Percentiles rank a stretch among this genome's conserved stretches.
Evolutionary conservation across 225 moss, liverwort and hornwort genomes (phyloP).

Genomic region (Polytrichum commune): DNA sequence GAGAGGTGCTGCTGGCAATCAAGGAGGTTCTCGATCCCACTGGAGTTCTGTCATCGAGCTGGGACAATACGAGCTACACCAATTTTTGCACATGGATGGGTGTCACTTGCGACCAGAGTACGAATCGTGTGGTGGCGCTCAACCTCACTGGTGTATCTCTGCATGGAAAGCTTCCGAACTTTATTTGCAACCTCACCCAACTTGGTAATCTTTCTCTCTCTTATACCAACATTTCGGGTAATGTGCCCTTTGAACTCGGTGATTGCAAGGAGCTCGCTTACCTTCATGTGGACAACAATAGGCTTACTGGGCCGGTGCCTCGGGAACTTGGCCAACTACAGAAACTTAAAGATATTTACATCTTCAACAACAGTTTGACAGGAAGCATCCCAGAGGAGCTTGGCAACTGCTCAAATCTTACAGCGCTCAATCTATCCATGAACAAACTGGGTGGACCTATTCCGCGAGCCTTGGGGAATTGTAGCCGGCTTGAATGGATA

Average conservation of each 20-base stretch:
- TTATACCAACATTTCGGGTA: conserved; percentile 7
- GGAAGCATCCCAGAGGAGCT: conserved; percentile 23
- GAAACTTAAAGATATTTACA: conserved; percentile 11
- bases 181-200: conserved; percentile 24
- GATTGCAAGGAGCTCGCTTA: conserved; percentile 7
- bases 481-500: conserved; percentile 19
- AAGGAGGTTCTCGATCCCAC: conserved; percentile 21
- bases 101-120: conserved; percentile 1
- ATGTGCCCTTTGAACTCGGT: conserved; percentile 14
- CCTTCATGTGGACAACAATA: conserved; percentile 22
- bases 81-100: conserved; percentile 13
- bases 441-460: conserved; percentile 21
- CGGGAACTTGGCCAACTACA: conserved; percentile 15
- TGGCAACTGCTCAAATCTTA: conserved; percentile 20
- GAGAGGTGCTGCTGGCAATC: conserved; percentile 14
- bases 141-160: conserved; percentile 11
- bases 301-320: conserved; percentile 11
- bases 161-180: conserved; percentile 12
- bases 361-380: conserved; percentile 21
- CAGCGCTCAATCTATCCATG: conserved; percentile 4
- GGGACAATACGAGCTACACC: conserved; percentile 5
- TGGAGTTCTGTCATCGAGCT: conserved; percentile 9
- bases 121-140: conserved; percentile 12
- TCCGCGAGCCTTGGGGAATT: conserved; percentile 25
- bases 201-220: conserved; percentile 17